Conservation (phyloP, 345 rosid species). For the Jatropha curcas region DNA sequence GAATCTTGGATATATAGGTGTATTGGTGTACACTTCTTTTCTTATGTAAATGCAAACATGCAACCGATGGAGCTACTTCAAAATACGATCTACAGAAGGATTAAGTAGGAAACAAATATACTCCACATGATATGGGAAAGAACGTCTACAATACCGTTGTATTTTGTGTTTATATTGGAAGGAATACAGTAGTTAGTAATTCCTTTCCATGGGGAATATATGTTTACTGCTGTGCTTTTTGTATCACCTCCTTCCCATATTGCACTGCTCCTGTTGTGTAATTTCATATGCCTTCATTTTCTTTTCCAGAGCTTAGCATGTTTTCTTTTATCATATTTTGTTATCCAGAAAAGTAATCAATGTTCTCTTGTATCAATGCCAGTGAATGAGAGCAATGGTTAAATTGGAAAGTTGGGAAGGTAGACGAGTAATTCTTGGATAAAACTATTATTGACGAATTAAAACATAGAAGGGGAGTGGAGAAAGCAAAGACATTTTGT, state of each 20-base stretch:
- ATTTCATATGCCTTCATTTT: too few relatives aligned
- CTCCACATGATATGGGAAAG: background rate
- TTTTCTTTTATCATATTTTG: too few relatives aligned
- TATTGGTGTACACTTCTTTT: background rate
- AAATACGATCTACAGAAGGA: background rate
- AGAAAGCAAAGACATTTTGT: background rate
- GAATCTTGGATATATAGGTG: conserved; percentile 19
- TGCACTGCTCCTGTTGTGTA: too few relatives aligned
- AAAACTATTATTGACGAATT: too few relatives aligned
- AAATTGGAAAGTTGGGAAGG: too few relatives aligned
- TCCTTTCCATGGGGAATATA: background rate
- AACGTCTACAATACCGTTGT: background rate
- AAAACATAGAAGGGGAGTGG: background rate
- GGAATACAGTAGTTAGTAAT: background rate
- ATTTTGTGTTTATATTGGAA: background rate
- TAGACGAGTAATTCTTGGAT: too few relatives aligned
- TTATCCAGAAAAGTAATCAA: too few relatives aligned
- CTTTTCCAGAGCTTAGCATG: too few relatives aligned
- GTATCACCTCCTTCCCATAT: background rate
- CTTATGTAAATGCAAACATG: conserved; percentile 8
- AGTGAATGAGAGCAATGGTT: too few relatives aligned
- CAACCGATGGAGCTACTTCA: background rate
- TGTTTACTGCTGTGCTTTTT: background rate
- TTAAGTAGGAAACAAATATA: background rate
- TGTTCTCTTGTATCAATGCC: too few relatives aligned